phyloP scores from a whole-genome alignment of 2,329 filamentous ascomycete species.

The Lecanicillium sp. region DNA sequence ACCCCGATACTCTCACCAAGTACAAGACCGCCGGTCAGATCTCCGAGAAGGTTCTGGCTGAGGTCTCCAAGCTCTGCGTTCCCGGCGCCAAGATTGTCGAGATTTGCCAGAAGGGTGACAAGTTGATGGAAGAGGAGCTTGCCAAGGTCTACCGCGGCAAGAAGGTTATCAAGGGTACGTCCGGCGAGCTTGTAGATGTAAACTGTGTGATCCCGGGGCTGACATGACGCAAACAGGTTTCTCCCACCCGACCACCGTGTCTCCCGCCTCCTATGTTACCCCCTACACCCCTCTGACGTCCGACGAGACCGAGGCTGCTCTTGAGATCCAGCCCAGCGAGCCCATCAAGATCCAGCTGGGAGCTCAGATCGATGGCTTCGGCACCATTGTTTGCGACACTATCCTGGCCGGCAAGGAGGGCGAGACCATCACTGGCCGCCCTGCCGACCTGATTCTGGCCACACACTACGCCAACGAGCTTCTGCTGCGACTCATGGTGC shows the following conservation, averaged over 20 bases:
- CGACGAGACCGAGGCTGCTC: constrained; percentile 76
- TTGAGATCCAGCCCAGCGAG: constrained; percentile 76
- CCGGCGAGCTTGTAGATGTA: no score
- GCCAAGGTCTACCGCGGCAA: constrained; percentile 97
- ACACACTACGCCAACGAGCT: constrained; percentile 96
- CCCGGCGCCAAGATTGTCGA: constrained; percentile 89
- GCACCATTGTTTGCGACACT: constrained; percentile 92
- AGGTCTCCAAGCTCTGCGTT: constrained; percentile 65
- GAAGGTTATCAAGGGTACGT: constrained; percentile 83
- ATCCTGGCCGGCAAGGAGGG: constrained; percentile 63
- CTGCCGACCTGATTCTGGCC: constrained; percentile 82
- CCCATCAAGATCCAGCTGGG: constrained; percentile 97
- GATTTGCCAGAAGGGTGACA: constrained; percentile 92
- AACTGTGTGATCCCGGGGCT: no score
- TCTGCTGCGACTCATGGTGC: constrained; percentile 81
- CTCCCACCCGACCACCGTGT: constrained; percentile 90
- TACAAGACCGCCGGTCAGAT: constrained; percentile 96
- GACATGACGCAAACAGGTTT: constrained; percentile 52
- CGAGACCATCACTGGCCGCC: constrained; percentile 62
- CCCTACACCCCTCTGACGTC: constrained; percentile 90
- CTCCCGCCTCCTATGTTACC: constrained; percentile 87
- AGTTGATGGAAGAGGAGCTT: constrained; percentile 88
- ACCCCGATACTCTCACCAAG: constrained; percentile 94
- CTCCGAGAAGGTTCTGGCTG: constrained; percentile 89
- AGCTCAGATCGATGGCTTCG: constrained; percentile 95